A percentile compares a stretch with the other conserved stretches of the same genome.
Conservation (phyloP, 306 rosid genomes). For the Spatholobus suberectus region DNA sequence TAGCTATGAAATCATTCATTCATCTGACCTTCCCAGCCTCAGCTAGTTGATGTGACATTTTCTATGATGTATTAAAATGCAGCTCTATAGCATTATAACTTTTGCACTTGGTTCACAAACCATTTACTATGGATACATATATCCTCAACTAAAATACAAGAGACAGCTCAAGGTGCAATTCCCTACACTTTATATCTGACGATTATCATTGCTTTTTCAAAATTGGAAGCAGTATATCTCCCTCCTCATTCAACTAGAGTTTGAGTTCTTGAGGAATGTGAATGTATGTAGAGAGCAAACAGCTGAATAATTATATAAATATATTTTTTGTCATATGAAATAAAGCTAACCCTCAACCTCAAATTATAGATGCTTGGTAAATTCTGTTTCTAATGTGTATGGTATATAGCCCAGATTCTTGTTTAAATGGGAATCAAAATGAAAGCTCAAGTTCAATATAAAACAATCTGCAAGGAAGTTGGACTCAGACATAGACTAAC, state of each 20-base stretch:
- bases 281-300: neutral
- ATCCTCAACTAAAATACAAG: slow-evolving; percentile 53
- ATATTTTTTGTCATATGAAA: neutral
- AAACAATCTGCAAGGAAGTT: neutral
- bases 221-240: neutral
- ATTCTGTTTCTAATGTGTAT: neutral
- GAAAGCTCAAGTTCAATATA: neutral
- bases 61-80: slow-evolving; percentile 44
- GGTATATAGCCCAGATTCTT: neutral
- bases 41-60: slow-evolving; percentile 33
- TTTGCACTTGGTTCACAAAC: slow-evolving; percentile 60
- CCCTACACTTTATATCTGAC: slow-evolving; percentile 19
- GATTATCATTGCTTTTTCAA: slow-evolving; percentile 17
- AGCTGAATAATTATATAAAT: neutral
- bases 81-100: slow-evolving; percentile 77
- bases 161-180: slow-evolving; percentile 58
- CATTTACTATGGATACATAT: slow-evolving; percentile 61
- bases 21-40: slow-evolving; percentile 26
- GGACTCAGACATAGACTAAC: neutral
- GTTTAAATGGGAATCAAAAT: slow-evolving; percentile 10
- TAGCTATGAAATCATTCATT: slow-evolving; percentile 15
- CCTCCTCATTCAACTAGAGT: neutral
- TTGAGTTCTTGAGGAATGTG: slow-evolving; percentile 10
- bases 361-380: neutral
- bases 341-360: slow-evolving; percentile 6